Conservation (phyloP, 192 early-diverging fungal species). For the Pecoramyces ruminantium region DNA sequence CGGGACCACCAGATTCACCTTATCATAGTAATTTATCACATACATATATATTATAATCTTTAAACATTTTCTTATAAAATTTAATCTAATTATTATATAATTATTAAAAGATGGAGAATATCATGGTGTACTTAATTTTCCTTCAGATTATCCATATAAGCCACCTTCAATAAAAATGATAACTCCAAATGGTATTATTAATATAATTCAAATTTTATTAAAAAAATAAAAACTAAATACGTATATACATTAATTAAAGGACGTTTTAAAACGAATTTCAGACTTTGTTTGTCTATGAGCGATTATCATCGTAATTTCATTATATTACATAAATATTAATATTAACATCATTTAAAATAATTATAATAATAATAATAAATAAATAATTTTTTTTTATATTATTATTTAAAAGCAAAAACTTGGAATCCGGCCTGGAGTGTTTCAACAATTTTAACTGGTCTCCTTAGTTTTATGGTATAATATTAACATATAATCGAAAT, state of each 20-base stretch:
- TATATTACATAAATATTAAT: too few relatives aligned
- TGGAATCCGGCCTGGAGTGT: background rate
- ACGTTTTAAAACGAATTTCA: slow-evolving; percentile 79
- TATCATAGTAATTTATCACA: slow-evolving; percentile 19
- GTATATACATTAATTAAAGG: slow-evolving; percentile 21
- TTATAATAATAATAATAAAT: too few relatives aligned
- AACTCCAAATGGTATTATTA: slow-evolving; percentile 38
- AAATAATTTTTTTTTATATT: too few relatives aligned
- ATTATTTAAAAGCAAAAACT: background rate
- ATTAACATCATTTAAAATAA: too few relatives aligned
- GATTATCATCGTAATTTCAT: slow-evolving; percentile 72
- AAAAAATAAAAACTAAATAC: too few relatives aligned
- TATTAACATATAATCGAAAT: too few relatives aligned
- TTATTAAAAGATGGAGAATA: slow-evolving; percentile 88
- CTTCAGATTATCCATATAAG: slow-evolving; percentile 90
- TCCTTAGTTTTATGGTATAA: background rate
- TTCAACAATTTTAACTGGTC: background rate
- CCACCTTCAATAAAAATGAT: slow-evolving; percentile 74
- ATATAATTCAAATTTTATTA: too few relatives aligned
- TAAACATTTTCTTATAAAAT: too few relatives aligned
- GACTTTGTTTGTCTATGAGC: slow-evolving; percentile 90
- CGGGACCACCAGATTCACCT: slow-evolving; percentile 86
- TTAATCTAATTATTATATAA: too few relatives aligned
- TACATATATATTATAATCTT: too few relatives aligned
- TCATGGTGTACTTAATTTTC: slow-evolving; percentile 88